Conservation (phyloP, 2,329 filamentous ascomycete genomes). For the Niveomyces coronatus region DNA sequence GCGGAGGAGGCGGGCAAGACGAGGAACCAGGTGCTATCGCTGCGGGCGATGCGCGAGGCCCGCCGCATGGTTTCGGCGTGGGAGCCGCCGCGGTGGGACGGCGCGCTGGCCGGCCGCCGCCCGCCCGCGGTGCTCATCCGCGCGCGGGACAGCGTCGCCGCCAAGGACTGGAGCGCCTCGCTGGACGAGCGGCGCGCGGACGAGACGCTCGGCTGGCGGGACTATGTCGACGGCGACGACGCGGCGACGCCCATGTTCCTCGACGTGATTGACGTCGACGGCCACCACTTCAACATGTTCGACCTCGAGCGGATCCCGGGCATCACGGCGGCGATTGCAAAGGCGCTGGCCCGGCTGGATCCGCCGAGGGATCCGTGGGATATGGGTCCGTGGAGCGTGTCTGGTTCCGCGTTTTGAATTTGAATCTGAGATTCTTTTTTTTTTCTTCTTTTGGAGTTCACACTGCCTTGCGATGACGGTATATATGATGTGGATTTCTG, state of each 20-base stretch:
- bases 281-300: slow-evolving; percentile 43
- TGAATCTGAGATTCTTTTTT: background rate
- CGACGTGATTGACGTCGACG: slow-evolving; percentile 36
- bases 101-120: slow-evolving; percentile 14
- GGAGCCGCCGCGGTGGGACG: slow-evolving; percentile 29
- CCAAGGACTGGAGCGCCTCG: slow-evolving; percentile 16
- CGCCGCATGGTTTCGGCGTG: slow-evolving; percentile 30
- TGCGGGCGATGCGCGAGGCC: slow-evolving; percentile 33
- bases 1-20: slow-evolving; percentile 20
- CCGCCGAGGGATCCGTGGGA: slow-evolving; percentile 1
- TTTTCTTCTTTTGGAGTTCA: background rate
- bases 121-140: slow-evolving; percentile 36
- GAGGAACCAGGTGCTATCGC: slow-evolving; percentile 24
- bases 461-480: background rate
- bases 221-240: slow-evolving; percentile 32
- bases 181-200: slow-evolving; percentile 36
- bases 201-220: slow-evolving; percentile 37
- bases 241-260: too few species aligned
- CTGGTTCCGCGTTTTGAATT: background rate
- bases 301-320: slow-evolving; percentile 17
- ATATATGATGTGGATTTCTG: background rate
- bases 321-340: slow-evolving; percentile 18
- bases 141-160: slow-evolving; percentile 30
- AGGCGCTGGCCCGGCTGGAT: slow-evolving; percentile 9
- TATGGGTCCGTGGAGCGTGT: too few species aligned